Evolutionary conservation across 2,329 filamentous ascomycete genomes (phyloP), one percentile per base, ranked within the genome.

Genomic region (Phaeosphaeria sp.): DNA sequence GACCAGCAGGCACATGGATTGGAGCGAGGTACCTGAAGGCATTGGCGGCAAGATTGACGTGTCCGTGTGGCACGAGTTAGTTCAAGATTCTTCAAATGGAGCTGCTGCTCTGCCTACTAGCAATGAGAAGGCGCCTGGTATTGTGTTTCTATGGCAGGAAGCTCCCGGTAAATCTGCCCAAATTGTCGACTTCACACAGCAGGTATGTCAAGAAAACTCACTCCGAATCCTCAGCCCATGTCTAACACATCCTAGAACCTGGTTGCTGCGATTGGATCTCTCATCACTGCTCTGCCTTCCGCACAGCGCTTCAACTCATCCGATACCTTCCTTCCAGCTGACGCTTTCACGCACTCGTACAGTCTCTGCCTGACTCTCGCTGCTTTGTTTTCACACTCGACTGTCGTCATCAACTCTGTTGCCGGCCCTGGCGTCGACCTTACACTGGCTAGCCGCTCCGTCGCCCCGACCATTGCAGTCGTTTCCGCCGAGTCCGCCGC

Each of bases 1-100:
- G 71, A 92, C 92, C 43, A 97, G 89, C 80, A 87, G 88, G 67
- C 94, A 98, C 74, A 90, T 99, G 84, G 93, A 97, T 78, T 99
- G 94, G 93, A 93, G 92, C 67, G 91, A 94, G 73, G 87, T 93
- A 1, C 93, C 93, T 11, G 86, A 90, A 71, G 90, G 90, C 51
- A 89, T 89, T 55, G 89, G 89, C 17, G 86, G 89, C 56, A 88
- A 84, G 60, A 83, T 96, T 59, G 90, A 90, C 55, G 90, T 97
- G 17, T 86, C 89, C n/a, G 95, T 94, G 15, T 99, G 94, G 93
- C 91, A 96, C 71, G 91, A 97, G 58, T 85, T 98, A 52, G 81
- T 97, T 23, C 87, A 90, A 63, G 90, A 95, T 60, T 25, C 81
- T 80, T 53, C 69, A 57, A 64, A 60, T 41, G 83, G 85, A 39